Base-by-base conservation (phyloP, 2,329 filamentous ascomycete genomes). In the Bipolaris zeicola region DNA sequence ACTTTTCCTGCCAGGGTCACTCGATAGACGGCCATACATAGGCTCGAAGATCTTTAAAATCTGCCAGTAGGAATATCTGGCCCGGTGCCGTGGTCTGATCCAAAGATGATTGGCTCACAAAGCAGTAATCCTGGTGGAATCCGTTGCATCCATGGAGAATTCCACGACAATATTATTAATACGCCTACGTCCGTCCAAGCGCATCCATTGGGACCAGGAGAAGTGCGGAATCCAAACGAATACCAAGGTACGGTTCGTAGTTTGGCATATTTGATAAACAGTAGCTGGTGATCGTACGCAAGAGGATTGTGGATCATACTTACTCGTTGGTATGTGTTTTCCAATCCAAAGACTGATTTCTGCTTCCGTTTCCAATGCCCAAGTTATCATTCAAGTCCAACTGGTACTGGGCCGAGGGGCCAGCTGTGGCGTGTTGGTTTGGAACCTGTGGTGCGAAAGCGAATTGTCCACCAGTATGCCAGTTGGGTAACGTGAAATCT, bases 241-340 rank as follows among this genome's bases (percentile, higher is more conserved):
- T 22, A 16, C 18, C n/a, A 11, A 14, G 5, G 1, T 5, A 13
- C 13, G 2, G 7, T 43, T 22, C 8, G 10, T 20, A 38, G 26
- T 1, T 11, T 10, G 28, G 16, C 16, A 5, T 33, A 6, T n/a
- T 18, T 4, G 10, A 2, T 39, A 22, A 2, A 38, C 38, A 39
- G 37, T 45, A 43, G 50, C 43, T 52, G 2, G 22, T 52, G 46
- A 58, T 31, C n/a, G n/a, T 33, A 31, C n/a, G 22, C n/a, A 49
- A 48, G 20, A 52, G 49, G 6, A 54, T 37, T 37, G 7, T 46
- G 44, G 36, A 60, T 33, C 45, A n/a, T 6, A 60, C 58, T 61
- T 58, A 61, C 58, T 49, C 41, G 24, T 14, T 54, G 13, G n/a
- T 10, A 13, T 48, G 42, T 44, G 16, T 33, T 34, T 26, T 22